Conservation (phyloP, 768 basidiomycete genomes). For the Boletus patriciae region DNA sequence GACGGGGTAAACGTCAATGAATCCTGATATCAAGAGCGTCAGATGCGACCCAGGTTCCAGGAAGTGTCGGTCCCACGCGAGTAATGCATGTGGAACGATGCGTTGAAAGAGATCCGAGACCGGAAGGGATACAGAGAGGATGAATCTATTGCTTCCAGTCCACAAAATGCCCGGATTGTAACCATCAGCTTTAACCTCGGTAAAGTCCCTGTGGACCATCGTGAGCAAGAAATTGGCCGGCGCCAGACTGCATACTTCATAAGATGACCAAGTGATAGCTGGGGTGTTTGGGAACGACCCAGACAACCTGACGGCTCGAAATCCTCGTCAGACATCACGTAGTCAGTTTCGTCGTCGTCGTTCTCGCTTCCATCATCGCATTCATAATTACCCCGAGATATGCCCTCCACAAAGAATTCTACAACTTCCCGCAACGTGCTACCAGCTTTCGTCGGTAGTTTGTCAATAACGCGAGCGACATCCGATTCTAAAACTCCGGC, state of each 20-base stretch:
- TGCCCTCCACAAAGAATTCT: conserved; percentile 38
- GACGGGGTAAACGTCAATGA: conserved; percentile 54
- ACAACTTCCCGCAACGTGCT: conserved; percentile 47
- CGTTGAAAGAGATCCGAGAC: conserved; percentile 49
- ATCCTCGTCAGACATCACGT: conserved; percentile 19
- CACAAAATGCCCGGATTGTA: conserved; percentile 62
- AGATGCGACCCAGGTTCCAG: conserved; percentile 57
- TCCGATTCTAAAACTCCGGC: conserved; percentile 38
- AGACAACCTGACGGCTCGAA: not conserved
- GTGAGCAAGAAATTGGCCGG: not conserved
- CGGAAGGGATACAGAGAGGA: conserved; percentile 57
- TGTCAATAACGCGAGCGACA: conserved; percentile 45
- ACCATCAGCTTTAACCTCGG: conserved; percentile 54
- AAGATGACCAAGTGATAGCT: conserved; percentile 2
- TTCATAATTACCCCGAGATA: conserved; percentile 35
- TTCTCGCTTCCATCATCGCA: conserved; percentile 37
- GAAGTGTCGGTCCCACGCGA: conserved; percentile 72
- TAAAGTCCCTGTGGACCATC: conserved; percentile 48
- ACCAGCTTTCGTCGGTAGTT: conserved; percentile 42
- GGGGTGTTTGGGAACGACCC: not conserved
- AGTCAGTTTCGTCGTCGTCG: conserved; percentile 32
- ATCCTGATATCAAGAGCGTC: conserved; percentile 62
- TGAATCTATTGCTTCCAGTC: conserved; percentile 50
- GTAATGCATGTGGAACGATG: conserved; percentile 63
- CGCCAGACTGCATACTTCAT: not conserved